Percentiles rank a stretch among this genome's conserved stretches.
Conservation (phyloP, 2,329 filamentous ascomycete genomes). For the Myriosclerotinia scirpicola region DNA sequence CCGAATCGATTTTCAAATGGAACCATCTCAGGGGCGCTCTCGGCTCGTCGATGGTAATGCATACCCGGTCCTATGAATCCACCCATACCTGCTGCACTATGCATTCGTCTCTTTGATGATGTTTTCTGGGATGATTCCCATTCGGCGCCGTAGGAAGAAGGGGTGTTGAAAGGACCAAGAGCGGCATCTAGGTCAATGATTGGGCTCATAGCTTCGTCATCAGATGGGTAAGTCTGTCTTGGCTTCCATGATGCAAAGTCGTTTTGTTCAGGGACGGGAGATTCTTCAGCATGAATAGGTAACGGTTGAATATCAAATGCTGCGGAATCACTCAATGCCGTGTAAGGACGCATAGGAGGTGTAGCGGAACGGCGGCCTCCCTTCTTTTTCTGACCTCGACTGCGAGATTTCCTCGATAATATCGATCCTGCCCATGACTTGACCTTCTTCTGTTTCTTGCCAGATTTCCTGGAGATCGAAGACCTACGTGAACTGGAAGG, state of each 20-base stretch:
- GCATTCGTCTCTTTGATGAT: conserved; percentile 65
- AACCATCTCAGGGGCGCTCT: conserved; percentile 68
- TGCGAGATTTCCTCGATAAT: conserved; percentile 50
- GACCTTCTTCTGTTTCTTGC: conserved; percentile 69
- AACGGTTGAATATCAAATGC: conserved; percentile 30
- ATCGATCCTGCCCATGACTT: conserved; percentile 60
- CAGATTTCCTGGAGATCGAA: conserved; percentile 39
- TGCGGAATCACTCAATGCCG: conserved; percentile 34
- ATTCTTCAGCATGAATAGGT: conserved; percentile 16
- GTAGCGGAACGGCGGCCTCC: conserved; percentile 45
- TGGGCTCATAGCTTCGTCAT: conserved; percentile 68
- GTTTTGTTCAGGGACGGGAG: conserved; percentile 31
- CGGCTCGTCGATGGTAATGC: conserved; percentile 75
- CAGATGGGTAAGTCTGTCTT: conserved; percentile 43
- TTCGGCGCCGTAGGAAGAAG: conserved; percentile 60
- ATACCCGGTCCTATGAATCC: conserved; percentile 68
- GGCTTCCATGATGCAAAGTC: conserved; percentile 44
- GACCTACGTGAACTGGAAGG: conserved; percentile 34
- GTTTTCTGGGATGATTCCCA: conserved; percentile 66
- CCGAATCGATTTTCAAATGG: conserved; percentile 67
- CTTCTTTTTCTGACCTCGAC: conserved; percentile 46
- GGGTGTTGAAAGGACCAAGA: conserved; percentile 87
- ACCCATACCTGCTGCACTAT: conserved; percentile 72
- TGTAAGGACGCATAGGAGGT: conserved; percentile 44
- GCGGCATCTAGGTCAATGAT: conserved; percentile 95